Percentiles rank a stretch among this genome's conserved stretches.
Evolutionary conservation across 495 filamentous ascomycete species (phyloP).

Genomic region (Penicillium fimorum): DNA sequence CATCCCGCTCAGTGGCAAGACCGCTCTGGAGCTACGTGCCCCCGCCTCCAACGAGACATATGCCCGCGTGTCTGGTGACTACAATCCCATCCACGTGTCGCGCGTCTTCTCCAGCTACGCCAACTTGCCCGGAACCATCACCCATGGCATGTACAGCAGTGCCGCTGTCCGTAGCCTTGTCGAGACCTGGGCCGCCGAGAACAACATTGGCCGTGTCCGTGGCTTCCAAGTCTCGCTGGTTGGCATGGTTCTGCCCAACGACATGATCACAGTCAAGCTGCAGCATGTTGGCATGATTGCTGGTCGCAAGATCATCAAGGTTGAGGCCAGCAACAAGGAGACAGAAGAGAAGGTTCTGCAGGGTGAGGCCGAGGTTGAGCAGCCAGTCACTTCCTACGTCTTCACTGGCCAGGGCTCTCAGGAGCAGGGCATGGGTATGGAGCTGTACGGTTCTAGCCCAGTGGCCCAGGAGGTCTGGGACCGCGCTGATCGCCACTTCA

Average conservation of each 20-base stretch:
- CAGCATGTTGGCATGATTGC: slow-evolving; percentile 97
- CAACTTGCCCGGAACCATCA: slow-evolving; percentile 92
- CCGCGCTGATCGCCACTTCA: slow-evolving; percentile 93
- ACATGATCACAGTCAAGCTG: slow-evolving; percentile 87
- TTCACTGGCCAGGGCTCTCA: slow-evolving; percentile 98
- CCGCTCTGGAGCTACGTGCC: slow-evolving; percentile 78
- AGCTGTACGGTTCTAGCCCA: slow-evolving; percentile 85
- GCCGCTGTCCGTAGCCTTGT: slow-evolving; percentile 97
- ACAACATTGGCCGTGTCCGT: slow-evolving; percentile 93
- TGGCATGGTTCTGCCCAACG: slow-evolving; percentile 97
- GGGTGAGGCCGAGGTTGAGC: slow-evolving; percentile 96
- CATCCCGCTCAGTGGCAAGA: slow-evolving; percentile 92
- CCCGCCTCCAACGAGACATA: slow-evolving; percentile 98
- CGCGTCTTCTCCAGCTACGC: slow-evolving; percentile 94
- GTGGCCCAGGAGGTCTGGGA: slow-evolving; percentile 99
- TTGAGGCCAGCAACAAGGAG: slow-evolving; percentile 90
- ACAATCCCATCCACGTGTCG: slow-evolving; percentile 98
- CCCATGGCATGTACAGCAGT: slow-evolving; percentile 98
- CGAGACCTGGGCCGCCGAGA: slow-evolving; percentile 98
- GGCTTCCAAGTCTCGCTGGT: slow-evolving; percentile 94
- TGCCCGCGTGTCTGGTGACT: slow-evolving; percentile 94
- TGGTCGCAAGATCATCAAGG: slow-evolving; percentile 98
- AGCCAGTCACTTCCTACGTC: slow-evolving; percentile 95
- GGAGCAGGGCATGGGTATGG: slow-evolving; percentile 99
- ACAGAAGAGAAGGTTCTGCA: slow-evolving; percentile 92